These are phyloP conservation scores for Sporothrix luriei DNA, from an alignment of 2,329 filamentous ascomycete genomes.

Conservation along the genomic window DNA sequence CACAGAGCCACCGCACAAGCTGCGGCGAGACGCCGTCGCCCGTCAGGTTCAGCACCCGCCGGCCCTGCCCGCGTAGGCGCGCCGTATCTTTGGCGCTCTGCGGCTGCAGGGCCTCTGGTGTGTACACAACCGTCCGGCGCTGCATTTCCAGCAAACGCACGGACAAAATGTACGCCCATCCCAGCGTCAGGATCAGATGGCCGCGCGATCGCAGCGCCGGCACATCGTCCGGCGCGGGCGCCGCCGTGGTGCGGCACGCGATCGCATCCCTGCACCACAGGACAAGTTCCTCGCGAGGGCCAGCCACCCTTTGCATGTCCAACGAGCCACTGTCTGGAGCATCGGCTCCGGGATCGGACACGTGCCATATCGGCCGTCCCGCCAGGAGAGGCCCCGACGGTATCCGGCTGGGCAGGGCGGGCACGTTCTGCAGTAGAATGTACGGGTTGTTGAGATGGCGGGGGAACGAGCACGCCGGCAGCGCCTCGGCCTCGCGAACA, in stretches of 20 bases:
- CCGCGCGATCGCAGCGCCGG: constrained; percentile 23
- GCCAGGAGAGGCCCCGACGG: constrained; percentile 2
- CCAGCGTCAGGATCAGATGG: constrained; percentile 29
- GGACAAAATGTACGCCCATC: constrained; percentile 34
- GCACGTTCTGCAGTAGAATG: constrained; percentile 29
- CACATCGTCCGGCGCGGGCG: neutral
- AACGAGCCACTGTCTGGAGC: neutral
- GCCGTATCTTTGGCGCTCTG: constrained; percentile 1
- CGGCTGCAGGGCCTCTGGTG: constrained; percentile 25
- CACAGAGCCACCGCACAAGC: constrained; percentile 33
- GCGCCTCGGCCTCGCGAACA: constrained; percentile 7
- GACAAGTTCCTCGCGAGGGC: constrained; percentile 1
- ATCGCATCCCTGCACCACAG: constrained; percentile 4
- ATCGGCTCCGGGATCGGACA: constrained; percentile 19
- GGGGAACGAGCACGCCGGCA: constrained; percentile 18
- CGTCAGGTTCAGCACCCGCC: constrained; percentile 30
- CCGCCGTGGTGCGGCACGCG: constrained; percentile 22
- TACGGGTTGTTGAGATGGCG: constrained; percentile 20
- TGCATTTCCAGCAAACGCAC: constrained; percentile 32
- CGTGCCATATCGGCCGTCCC: constrained; percentile 21
- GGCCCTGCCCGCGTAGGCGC: constrained; percentile 24
- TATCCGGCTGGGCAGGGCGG: constrained; percentile 18
- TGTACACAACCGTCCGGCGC: constrained; percentile 23
- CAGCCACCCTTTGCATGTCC: constrained; percentile 19
- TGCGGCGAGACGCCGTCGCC: constrained; percentile 26